Percentiles rank a stretch among this genome's conserved stretches.
phyloP scores from a whole-genome alignment of 768 basidiomycete genomes.

The Psilocybe azurescens region DNA sequence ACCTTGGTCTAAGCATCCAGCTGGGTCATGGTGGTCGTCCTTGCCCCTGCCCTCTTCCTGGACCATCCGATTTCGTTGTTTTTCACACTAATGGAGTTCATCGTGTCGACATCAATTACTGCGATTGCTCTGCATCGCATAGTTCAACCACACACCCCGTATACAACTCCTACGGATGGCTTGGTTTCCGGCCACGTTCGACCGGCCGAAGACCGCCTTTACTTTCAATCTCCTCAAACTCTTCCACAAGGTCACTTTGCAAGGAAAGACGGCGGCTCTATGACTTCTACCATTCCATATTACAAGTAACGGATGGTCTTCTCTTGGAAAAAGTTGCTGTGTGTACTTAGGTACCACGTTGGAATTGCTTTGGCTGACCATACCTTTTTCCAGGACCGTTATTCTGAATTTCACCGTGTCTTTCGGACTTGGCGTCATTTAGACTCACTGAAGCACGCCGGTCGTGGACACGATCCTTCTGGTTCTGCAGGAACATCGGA shows the following conservation, averaged over 20 bases:
- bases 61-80: constrained; percentile 13
- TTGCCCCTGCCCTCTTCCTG: no score
- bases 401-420: constrained; percentile 9
- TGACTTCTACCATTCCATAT: constrained; percentile 16
- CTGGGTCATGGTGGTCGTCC: no score
- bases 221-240: constrained; percentile 17
- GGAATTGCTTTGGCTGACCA: no score
- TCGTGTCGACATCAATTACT: constrained; percentile 17
- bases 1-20: no score
- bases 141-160: background rate
- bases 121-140: constrained; percentile 1
- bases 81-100: constrained; percentile 17
- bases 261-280: constrained; percentile 15
- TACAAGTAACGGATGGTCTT: constrained; percentile 5
- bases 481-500: constrained; percentile 19
- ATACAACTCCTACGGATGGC: constrained; percentile 11
- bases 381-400: no score
- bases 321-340: background rate
- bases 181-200: constrained; percentile 14
- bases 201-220: constrained; percentile 12
- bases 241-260: constrained; percentile 14
- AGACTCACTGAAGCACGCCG: no score
- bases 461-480: constrained; percentile 12
- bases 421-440: no score
- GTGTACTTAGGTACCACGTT: no score